phyloP scores from a whole-genome alignment of 345 rosid species.

The Sapria himalayana region DNA sequence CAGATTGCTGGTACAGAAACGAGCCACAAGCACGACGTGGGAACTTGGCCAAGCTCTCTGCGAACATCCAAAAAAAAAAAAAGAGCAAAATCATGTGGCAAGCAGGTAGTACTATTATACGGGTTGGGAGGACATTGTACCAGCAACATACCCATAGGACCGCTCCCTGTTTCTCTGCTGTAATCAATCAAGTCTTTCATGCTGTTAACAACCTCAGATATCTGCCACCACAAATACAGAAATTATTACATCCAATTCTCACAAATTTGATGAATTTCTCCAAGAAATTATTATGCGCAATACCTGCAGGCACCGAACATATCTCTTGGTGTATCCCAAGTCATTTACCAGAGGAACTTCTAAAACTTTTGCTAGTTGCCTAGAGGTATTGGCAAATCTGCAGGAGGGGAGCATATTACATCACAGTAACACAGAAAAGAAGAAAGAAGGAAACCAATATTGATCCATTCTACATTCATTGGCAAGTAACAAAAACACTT shows the following conservation, averaged over 20 bases:
- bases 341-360: slow-evolving; percentile 97
- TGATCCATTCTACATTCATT: not conserved
- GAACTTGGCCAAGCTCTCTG: slow-evolving; percentile 94
- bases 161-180: slow-evolving; percentile 73
- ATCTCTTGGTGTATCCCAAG: slow-evolving; percentile 96
- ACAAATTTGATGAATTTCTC: not conserved
- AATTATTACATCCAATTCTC: not conserved
- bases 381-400: slow-evolving; percentile 94
- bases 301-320: slow-evolving; percentile 96
- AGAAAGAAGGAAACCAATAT: not conserved
- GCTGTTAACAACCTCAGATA: slow-evolving; percentile 94
- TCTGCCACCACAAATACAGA: slow-evolving; percentile 16
- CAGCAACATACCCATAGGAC: slow-evolving; percentile 79
- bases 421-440: not conserved
- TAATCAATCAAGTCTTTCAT: slow-evolving; percentile 99
- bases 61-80: slow-evolving; percentile 7
- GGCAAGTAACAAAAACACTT: slow-evolving; percentile 16
- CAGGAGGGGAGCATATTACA: slow-evolving; percentile 8
- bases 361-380: slow-evolving; percentile 88
- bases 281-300: slow-evolving; percentile 5
- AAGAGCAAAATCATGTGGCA: not conserved
- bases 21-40: slow-evolving; percentile 53
- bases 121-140: not conserved
- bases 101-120: not conserved
- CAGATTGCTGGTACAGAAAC: slow-evolving; percentile 38